Base-by-base conservation (phyloP, 2,329 filamentous ascomycete species). In the Emergomyces africanus region DNA sequence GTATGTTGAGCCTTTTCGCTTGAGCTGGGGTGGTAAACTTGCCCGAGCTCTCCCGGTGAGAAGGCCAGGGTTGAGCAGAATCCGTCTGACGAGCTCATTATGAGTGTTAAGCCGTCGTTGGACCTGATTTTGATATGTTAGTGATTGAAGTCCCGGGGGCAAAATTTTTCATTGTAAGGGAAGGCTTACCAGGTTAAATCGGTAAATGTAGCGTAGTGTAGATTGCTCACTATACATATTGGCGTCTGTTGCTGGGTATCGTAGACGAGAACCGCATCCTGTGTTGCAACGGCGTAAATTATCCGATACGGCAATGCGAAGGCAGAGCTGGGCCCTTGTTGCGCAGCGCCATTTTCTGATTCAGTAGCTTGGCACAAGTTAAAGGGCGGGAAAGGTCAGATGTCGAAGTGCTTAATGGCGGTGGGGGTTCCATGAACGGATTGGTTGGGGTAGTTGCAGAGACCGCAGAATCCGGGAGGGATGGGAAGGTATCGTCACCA, bases 41-140 rank as follows among this genome's bases (percentile, higher is more conserved):
- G 85, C 14, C 94, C 94, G 0, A 99, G 78, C 71, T 99, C 94
- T 9, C 89, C 89, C 1, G 87, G 78, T 1, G 83, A 74, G 69
- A 99, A 99, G 0, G 90, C 88, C 5, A 99, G 78, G 0, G 89
- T 87, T 0, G 94, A 99, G 72, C 94, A 99, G 76, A 97, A 99
- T 0, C 94, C 94, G 72, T 99, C 94, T 0, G 94, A 96, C 0
- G 94, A 99, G n/a, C 90, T 94, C 76, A 99, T 95, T 55, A 99
- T 79, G 25, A 99, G 77, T 1, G 87, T 90, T 48, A 83, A 78
- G 14, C 88, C 88, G 71, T 91, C 88, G 63, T 80, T 84, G 1
- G 88, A 88, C 86, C 86, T 88, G 62, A 35, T 30, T 48, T 12
- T 12, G 74, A 18, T 66, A 39, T 61, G 65, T 71, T 60, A 69